phyloP scores from a whole-genome alignment of 257 asterid genomes.

The Solanum paucissectum region DNA sequence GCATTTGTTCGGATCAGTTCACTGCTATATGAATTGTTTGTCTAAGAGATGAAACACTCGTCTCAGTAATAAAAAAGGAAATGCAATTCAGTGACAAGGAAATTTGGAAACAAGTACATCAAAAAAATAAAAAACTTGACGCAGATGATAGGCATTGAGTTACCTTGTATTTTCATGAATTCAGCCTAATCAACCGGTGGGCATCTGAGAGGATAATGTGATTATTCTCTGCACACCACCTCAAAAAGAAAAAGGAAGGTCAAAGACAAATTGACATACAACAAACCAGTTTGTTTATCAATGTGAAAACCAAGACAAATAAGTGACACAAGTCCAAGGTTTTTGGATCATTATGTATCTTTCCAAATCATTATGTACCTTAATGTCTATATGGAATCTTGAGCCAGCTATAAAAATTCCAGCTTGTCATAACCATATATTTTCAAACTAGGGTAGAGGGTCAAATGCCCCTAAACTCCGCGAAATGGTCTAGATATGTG shows the following conservation, averaged over 20 bases:
- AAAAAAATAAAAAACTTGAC: neutral
- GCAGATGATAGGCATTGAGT: neutral
- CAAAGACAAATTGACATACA: neutral
- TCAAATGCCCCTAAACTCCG: neutral
- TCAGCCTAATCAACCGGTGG: conserved; percentile 85
- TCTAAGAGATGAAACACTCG: neutral
- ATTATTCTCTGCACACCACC: conserved; percentile 29
- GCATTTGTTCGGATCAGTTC: conserved; percentile 83
- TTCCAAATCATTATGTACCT: neutral
- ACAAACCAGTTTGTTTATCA: neutral
- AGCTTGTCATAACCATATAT: neutral
- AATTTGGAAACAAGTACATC: neutral
- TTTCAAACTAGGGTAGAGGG: neutral
- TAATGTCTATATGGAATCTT: neutral
- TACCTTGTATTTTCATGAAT: conserved; percentile 26
- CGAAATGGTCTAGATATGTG: neutral
- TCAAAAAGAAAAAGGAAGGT: neutral
- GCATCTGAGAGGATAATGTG: conserved; percentile 62
- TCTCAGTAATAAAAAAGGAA: neutral
- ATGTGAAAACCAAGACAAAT: neutral
- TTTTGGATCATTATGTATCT: neutral
- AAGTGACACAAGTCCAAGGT: neutral
- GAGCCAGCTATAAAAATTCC: neutral
- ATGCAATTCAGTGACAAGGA: neutral
- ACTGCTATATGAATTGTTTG: conserved; percentile 45